Evolutionary conservation across 1,284 basidiomycete genomes (phyloP).

Genomic region (Phellinidium pouzarii): DNA sequence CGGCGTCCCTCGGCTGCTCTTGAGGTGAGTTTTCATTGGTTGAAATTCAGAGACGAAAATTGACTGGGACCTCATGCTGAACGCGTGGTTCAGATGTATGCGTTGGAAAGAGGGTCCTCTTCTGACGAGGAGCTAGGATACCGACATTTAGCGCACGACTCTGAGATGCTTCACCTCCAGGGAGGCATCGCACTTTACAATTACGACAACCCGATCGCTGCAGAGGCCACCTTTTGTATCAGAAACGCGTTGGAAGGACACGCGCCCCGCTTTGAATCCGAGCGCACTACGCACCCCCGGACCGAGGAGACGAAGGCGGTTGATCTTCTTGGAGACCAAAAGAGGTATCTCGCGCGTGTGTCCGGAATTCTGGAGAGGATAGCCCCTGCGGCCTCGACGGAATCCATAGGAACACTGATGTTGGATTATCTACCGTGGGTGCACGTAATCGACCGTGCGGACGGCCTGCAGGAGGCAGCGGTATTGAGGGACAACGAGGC

Average conservation of each 20-base stretch:
- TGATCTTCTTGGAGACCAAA: conserved; percentile 33
- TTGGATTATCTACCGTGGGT: conserved; percentile 72
- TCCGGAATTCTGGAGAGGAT: conserved; percentile 34
- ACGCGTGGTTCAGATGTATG: conserved; percentile 8
- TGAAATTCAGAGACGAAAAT: neutral
- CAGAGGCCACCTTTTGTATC: conserved; percentile 3
- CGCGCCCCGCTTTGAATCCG: neutral
- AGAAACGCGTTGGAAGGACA: neutral
- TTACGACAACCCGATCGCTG: conserved; percentile 10
- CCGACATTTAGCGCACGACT: conserved; percentile 2
- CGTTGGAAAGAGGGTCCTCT: neutral
- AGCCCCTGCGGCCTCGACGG: conserved; percentile 31
- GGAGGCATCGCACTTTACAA: conserved; percentile 16
- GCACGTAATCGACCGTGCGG: conserved; percentile 52
- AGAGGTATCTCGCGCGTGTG: conserved; percentile 32
- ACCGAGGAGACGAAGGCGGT: conserved; percentile 8
- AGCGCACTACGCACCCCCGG: conserved; percentile 1
- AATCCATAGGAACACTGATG: conserved; percentile 40
- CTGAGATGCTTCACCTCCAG: conserved; percentile 9
- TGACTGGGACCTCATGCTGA: neutral
- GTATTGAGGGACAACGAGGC: conserved; percentile 25
- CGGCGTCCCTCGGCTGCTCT: conserved; percentile 10
- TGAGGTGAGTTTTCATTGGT: conserved; percentile 12
- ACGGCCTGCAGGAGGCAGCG: conserved; percentile 27
- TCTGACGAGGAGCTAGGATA: conserved; percentile 14